Percentiles rank a stretch among this genome's conserved stretches.
These are phyloP conservation scores for Pholiota microspora DNA, from an alignment of 768 basidiomycete genomes.

Conservation along the genomic window DNA sequence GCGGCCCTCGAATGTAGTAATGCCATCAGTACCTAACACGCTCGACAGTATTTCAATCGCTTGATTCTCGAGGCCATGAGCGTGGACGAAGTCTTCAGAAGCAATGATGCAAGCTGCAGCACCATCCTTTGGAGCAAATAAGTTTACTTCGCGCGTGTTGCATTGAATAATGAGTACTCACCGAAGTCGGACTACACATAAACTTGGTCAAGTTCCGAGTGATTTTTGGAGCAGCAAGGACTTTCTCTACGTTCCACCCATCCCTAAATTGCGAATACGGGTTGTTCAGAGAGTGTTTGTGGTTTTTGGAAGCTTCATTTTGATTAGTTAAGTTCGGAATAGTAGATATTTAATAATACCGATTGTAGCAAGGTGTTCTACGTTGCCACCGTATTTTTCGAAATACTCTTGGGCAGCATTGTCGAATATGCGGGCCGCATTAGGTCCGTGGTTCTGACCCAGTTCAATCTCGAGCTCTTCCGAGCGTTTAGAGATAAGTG, in stretches of 20 bases:
- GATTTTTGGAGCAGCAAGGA: conserved; percentile 65
- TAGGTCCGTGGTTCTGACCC: conserved; percentile 67
- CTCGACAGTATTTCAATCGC: conserved; percentile 79
- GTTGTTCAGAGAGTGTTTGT: conserved; percentile 77
- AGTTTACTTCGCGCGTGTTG: background rate
- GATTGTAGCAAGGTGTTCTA: conserved; percentile 73
- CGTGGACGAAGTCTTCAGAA: conserved; percentile 75
- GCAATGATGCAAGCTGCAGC: conserved; percentile 77
- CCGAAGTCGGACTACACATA: conserved; percentile 88
- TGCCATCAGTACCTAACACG: conserved; percentile 63
- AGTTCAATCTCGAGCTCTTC: conserved; percentile 48
- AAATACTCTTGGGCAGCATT: conserved; percentile 80
- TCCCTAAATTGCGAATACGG: conserved; percentile 85
- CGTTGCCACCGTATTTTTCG: conserved; percentile 64
- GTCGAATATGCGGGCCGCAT: conserved; percentile 71
- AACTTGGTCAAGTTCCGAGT: conserved; percentile 74
- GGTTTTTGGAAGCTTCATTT: conserved; percentile 72
- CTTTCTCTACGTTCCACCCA: conserved; percentile 73
- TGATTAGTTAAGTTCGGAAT: background rate
- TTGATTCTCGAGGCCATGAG: conserved; percentile 76
- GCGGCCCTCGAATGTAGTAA: conserved; percentile 59
- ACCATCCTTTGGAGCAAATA: conserved; percentile 48
- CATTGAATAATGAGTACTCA: conserved; percentile 21
- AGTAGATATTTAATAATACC: conserved; percentile 37
- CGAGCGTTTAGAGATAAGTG: conserved; percentile 41